These are phyloP conservation scores for Trichopus zeylanicus DNA, from an alignment of 116 monocot species.

Conservation along the genomic window DNA sequence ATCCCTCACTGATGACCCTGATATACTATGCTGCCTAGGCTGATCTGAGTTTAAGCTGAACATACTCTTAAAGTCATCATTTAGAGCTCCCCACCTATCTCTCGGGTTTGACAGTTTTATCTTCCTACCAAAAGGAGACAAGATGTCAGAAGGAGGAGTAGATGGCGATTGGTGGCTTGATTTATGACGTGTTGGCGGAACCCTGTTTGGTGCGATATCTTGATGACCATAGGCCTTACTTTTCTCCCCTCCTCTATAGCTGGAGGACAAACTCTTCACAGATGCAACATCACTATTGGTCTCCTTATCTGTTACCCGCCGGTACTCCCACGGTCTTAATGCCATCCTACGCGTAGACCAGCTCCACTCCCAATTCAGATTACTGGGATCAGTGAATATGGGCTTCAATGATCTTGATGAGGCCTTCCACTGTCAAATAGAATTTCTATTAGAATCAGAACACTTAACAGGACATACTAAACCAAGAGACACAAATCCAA, in stretches of 20 bases:
- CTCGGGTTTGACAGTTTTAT: slow-evolving; percentile 29
- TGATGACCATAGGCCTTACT: slow-evolving; percentile 25
- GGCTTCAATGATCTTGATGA: slow-evolving; percentile 26
- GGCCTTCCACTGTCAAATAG: slow-evolving; percentile 36
- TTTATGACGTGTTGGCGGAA: slow-evolving; percentile 13
- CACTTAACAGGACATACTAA: no score
- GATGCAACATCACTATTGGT: slow-evolving; percentile 19
- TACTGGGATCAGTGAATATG: slow-evolving; percentile 44
- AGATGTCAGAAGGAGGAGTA: slow-evolving; percentile 21
- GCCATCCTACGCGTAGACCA: slow-evolving; percentile 77
- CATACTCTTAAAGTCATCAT: slow-evolving; percentile 44
- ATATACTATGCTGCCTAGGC: slow-evolving; percentile 43
- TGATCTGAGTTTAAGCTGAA: slow-evolving; percentile 33
- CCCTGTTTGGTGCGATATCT: slow-evolving; percentile 9
- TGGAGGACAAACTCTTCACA: slow-evolving; percentile 14
- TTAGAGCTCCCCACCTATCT: slow-evolving; percentile 3
- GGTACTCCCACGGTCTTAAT: slow-evolving; percentile 56
- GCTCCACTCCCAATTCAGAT: slow-evolving; percentile 71
- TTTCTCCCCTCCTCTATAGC: slow-evolving; percentile 3
- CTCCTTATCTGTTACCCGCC: slow-evolving; percentile 12
- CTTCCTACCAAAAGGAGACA: slow-evolving; percentile 7
- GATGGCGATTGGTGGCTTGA: slow-evolving; percentile 22
- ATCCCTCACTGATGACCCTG: slow-evolving; percentile 35
- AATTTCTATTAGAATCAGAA: neutral
- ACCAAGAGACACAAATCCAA: no score